Base-by-base conservation (phyloP, 2,329 filamentous ascomycete species). In the Fusarium compactum region DNA sequence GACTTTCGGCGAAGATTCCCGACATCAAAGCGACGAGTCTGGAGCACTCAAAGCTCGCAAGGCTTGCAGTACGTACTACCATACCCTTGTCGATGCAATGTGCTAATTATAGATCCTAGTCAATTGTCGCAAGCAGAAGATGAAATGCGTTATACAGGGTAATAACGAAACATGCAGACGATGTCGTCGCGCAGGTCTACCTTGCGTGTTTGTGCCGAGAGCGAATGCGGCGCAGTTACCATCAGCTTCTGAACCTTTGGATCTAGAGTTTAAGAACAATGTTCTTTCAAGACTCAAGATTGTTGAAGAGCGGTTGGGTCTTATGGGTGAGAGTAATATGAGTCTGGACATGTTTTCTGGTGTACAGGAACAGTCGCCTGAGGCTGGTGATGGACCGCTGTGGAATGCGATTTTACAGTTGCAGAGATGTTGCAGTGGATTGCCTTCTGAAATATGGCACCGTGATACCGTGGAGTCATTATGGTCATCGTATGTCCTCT, bases 101-200 rank as follows among this genome's bases (percentile, higher is more conserved):
- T 20, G 50, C 58, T 64, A 46, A 64, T 58, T 22, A 51, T 50
- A 45, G 27, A 47, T 25, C n/a, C 27, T 11, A 64, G 62, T 64
- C 10, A 64, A 64, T 6, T 64, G 59, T 32, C 60, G 62, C 16
- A 64, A 64, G 38, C 62, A 64, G 6, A 64, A 64, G 24, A 64
- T 64, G 59, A 64, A 64, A 64, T 64, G 59, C 14, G 61, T 64
- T 15, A 27, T 64, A 16, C 62, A 64, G 62, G 59, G 59, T 58
- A 64, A 32, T 15, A 64, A 8, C 8, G 62, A 64, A n/a, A 38
- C 51, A 4, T 64, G 62, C 6, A 60, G 62, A n/a, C 62, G 59
- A 32, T 64, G 62, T 38, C 59, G 44, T 14, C 62, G 59, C 12
- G 59, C 59, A 20, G 62, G 62, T 8, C 16, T 64, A 4, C 60